Conservation (phyloP, 1,139 yeast species). For the Arxiozyma slooffiae region DNA sequence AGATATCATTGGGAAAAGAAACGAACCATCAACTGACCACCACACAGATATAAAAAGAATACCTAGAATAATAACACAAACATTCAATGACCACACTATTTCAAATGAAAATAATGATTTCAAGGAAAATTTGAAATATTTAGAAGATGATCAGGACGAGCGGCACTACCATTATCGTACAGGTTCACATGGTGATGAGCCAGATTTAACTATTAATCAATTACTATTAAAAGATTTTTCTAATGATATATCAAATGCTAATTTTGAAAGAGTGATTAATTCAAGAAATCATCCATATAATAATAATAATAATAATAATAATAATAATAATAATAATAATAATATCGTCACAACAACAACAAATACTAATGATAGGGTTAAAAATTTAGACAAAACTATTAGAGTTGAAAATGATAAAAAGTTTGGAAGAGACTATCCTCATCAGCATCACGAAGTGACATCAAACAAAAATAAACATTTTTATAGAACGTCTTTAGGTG, state of each 20-base stretch:
- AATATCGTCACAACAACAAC: neutral
- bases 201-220: neutral
- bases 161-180: neutral
- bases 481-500: constrained; percentile 83
- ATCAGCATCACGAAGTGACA: neutral
- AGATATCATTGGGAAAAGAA: neutral
- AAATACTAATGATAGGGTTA: neutral
- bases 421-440: constrained; percentile 5
- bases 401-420: neutral
- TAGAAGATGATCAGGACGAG: neutral
- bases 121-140: neutral
- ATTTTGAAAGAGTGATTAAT: neutral
- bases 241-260: neutral
- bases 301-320: constrained; percentile 40
- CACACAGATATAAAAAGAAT: neutral
- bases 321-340: constrained; percentile 35
- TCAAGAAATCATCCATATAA: constrained; percentile 1
- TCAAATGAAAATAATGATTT: neutral
- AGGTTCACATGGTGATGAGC: neutral
- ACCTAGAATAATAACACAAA: neutral
- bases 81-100: neutral
- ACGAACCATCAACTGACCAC: neutral
- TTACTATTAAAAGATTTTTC: neutral
- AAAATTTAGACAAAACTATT: neutral
- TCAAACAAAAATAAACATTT: constrained; percentile 36